Evolutionary conservation across 2,329 filamentous ascomycete species (phyloP).

Genomic region (Chalaropsis ovoidea): DNA sequence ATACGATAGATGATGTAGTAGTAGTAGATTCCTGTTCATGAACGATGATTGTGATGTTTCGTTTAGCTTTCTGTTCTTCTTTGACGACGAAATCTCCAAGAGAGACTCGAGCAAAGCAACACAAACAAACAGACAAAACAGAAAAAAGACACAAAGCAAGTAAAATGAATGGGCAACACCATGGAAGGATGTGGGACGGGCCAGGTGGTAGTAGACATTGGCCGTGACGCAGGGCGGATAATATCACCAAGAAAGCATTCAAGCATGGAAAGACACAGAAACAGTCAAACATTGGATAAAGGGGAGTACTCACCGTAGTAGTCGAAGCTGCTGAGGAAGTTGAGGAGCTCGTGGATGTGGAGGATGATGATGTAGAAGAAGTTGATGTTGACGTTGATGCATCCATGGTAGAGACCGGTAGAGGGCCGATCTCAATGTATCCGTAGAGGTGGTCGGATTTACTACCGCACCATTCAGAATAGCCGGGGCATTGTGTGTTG

Average conservation of each 20-base stretch:
- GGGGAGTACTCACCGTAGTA: conserved; percentile 15
- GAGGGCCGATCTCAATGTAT: conserved; percentile 47
- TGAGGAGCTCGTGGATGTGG: conserved; percentile 28
- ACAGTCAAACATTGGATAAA: not conserved
- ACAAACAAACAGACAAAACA: conserved; percentile 12
- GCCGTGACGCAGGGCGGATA: conserved; percentile 3
- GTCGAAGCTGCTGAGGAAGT: conserved; percentile 27
- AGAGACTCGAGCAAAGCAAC: conserved; percentile 17
- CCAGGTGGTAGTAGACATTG: not conserved
- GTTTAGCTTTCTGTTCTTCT: conserved; percentile 24
- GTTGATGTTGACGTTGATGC: conserved; percentile 21
- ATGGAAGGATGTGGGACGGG: not conserved
- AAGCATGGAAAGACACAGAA: conserved; percentile 10
- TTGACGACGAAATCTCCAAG: not conserved
- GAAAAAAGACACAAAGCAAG: not conserved
- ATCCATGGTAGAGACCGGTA: conserved; percentile 19
- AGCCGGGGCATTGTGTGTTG: conserved; percentile 56
- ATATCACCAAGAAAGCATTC: not conserved
- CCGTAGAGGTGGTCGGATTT: conserved; percentile 47
- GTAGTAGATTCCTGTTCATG: conserved; percentile 8
- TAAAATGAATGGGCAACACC: not conserved
- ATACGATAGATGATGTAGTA: conserved; percentile 3
- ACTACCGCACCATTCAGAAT: conserved; percentile 56
- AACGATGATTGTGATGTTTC: conserved; percentile 4
- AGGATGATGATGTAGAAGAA: conserved; percentile 26